Evolutionary conservation across 2,329 filamentous ascomycete species (phyloP), one percentile per base, ranked within the genome.

Genomic region (Paramyrothecium sp.): DNA sequence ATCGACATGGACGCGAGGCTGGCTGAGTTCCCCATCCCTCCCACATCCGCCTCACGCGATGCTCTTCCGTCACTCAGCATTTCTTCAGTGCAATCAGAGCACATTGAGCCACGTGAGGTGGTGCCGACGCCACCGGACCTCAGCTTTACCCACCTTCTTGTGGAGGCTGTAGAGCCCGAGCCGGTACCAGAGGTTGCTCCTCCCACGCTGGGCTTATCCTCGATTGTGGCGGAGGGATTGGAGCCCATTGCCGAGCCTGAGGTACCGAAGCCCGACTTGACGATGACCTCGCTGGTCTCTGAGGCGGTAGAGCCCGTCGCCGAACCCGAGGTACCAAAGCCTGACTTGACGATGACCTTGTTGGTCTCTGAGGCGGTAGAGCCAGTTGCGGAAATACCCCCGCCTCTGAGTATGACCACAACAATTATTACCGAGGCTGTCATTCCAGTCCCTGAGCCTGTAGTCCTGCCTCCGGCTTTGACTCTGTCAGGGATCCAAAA

Each of bases 21-120:
- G 52, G 77, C 78, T 17, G 77, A 79, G 61, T 85, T 85, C 72
- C 82, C 83, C 2, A 75, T 79, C 13, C 83, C 83, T 4, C 82
- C 82, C 1, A 73, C 73, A 0, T 75, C 77, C n/a, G 65, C 73
- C 3, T 65, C 69, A 1, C 66, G 65, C 7, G 66, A 74, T 44
- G 55, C 69, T 11, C 65, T 67, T 1, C 73, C 75, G 4, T 64
- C 70, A 1, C 69, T 83, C 30, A 74, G 67, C 48, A 67, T 83
- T 38, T 82, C 81, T 1, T 63, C 60, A 1, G 76, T 84, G 19
- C 73, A 78, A 41, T 69, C 71, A 2, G 74, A 83, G 63, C 62
- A 72, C 48, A 71, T 83, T 17, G 75, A 79, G 62, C 79, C 79
- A 2, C 63, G 67, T 7, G 68, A 73, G 26, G 79, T 80, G 54